Evolutionary conservation across 169 alveolate genomes (phyloP).

Genomic region (Eimeria necatrix): DNA sequence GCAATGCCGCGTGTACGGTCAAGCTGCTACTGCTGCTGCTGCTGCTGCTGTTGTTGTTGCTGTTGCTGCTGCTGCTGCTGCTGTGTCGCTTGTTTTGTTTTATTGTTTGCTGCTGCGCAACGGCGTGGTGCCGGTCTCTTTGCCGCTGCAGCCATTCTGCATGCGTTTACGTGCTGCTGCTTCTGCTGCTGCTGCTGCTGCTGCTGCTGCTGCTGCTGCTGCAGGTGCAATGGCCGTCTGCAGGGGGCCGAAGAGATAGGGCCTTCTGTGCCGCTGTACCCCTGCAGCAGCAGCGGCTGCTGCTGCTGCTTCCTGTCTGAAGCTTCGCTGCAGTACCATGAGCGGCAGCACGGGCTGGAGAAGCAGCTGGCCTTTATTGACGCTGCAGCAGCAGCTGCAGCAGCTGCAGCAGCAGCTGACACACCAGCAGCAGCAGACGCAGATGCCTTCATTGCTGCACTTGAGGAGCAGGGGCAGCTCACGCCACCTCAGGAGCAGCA

Average conservation of each 20-base stretch:
- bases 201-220: slow-evolving; percentile 10
- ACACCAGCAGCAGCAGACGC: background rate
- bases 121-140: background rate
- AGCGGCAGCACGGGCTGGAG: slow-evolving; percentile 51
- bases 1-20: slow-evolving; percentile 40
- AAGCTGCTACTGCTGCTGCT: slow-evolving; percentile 20
- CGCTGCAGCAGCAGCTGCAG: slow-evolving; percentile 44
- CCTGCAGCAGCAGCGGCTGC: slow-evolving; percentile 15
- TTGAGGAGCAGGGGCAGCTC: background rate
- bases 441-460: slow-evolving; percentile 25
- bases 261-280: background rate
- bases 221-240: background rate
- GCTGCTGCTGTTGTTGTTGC: slow-evolving; percentile 5
- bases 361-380: slow-evolving; percentile 55
- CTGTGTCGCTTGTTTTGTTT: background rate
- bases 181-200: background rate
- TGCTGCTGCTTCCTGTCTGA: slow-evolving; percentile 42
- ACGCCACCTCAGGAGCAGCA: background rate
- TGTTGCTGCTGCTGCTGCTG: slow-evolving; percentile 1
- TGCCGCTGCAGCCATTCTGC: background rate
- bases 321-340: slow-evolving; percentile 38
- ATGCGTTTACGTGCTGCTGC: slow-evolving; percentile 19
- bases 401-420: background rate
- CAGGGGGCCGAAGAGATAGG: slow-evolving; percentile 30
- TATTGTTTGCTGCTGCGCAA: background rate